phyloP scores from a whole-genome alignment of 192 early-diverging fungal species.

The Physocladia obscura region DNA sequence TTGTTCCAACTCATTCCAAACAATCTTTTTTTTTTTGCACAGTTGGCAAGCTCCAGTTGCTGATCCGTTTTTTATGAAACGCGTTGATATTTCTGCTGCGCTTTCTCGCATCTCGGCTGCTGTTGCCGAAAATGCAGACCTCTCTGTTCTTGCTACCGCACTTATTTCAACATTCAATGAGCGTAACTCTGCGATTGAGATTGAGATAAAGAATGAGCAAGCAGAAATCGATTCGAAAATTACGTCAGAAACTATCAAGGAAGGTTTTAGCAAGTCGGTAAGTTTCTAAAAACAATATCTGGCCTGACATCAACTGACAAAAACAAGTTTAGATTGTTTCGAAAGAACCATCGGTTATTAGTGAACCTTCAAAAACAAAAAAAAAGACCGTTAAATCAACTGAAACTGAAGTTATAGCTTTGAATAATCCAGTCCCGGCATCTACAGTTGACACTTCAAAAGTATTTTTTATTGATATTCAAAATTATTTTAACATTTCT shows the following conservation, averaged over 20 bases:
- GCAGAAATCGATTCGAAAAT: conserved; percentile 43
- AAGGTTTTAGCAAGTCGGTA: conserved; percentile 50
- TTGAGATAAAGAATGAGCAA: conserved; percentile 45
- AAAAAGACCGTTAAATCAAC: conserved; percentile 2
- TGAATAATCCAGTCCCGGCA: conserved; percentile 9
- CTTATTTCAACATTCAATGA: conserved; percentile 23
- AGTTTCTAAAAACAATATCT: no score
- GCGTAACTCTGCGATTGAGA: conserved; percentile 12
- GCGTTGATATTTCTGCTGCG: conserved; percentile 14
- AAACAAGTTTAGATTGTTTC: conserved; percentile 7
- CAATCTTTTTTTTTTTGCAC: not conserved
- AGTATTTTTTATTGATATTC: not conserved
- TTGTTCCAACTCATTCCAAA: no score
- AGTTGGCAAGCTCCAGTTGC: conserved; percentile 28
- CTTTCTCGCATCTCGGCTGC: not conserved
- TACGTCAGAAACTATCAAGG: conserved; percentile 47
- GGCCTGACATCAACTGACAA: no score
- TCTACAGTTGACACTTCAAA: not conserved
- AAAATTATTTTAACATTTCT: not conserved
- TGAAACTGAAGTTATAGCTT: conserved; percentile 16
- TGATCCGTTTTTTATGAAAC: conserved; percentile 33
- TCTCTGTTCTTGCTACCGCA: not conserved
- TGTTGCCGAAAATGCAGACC: not conserved
- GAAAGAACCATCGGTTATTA: not conserved
- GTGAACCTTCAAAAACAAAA: not conserved